Evolutionary conservation across 1,284 basidiomycete genomes (phyloP).

Genomic region (Irpex sp.): DNA sequence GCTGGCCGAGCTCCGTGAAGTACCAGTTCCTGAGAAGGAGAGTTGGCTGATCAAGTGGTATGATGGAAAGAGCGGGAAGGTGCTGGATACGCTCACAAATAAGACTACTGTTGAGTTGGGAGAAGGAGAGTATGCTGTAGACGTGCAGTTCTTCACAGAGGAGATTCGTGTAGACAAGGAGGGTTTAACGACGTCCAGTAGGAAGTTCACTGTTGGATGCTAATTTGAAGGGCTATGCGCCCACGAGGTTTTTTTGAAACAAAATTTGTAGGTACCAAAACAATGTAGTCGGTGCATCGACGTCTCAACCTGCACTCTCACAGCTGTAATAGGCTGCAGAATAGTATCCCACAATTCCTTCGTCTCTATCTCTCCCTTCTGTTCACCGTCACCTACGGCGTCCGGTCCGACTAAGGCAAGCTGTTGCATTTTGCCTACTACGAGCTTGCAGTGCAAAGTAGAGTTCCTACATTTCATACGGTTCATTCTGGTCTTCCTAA

Average conservation of each 20-base stretch:
- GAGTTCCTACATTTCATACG: too few species aligned
- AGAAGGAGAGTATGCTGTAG: constrained; percentile 38
- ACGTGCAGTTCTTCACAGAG: constrained; percentile 48
- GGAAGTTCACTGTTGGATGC: constrained; percentile 10
- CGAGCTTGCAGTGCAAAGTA: too few species aligned
- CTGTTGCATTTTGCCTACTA: neutral
- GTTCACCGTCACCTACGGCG: neutral
- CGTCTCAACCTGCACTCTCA: neutral
- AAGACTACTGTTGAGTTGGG: constrained; percentile 38
- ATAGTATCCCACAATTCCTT: neutral
- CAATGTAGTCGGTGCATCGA: neutral
- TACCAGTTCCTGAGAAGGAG: constrained; percentile 33
- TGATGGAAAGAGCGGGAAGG: constrained; percentile 32
- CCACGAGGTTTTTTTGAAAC: neutral
- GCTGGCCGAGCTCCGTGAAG: constrained; percentile 51
- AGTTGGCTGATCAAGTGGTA: constrained; percentile 52
- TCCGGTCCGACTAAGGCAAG: neutral
- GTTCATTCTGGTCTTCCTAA: too few species aligned
- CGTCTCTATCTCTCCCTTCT: neutral
- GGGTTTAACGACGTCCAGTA: constrained; percentile 20
- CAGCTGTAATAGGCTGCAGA: neutral
- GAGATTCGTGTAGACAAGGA: constrained; percentile 49
- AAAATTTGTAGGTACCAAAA: neutral
- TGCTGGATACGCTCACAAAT: constrained; percentile 42
- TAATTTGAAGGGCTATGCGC: too few species aligned